Evolutionary conservation across 148 eudicot species (phyloP).

Genomic region (Rhododendron vialii): DNA sequence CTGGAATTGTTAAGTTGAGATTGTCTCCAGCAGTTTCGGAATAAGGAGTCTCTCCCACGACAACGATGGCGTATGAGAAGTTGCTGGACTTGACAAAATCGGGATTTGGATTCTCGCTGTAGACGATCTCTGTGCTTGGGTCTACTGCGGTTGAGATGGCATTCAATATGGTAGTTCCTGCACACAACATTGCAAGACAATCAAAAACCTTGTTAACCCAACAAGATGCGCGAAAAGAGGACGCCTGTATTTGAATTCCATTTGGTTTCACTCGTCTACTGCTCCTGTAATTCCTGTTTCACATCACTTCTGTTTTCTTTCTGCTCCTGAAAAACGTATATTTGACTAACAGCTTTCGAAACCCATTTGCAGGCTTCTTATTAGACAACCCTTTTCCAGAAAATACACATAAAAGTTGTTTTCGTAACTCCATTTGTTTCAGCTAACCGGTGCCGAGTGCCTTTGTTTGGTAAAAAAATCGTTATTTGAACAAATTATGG

Average conservation of each 20-base stretch:
- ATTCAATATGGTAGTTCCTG: slow-evolving; percentile 20
- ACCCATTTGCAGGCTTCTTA: too few species aligned
- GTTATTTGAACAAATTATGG: neutral
- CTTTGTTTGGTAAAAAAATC: neutral
- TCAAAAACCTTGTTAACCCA: neutral
- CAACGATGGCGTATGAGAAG: slow-evolving; percentile 19
- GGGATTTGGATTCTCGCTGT: slow-evolving; percentile 3
- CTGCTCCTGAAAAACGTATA: too few species aligned
- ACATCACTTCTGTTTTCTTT: neutral
- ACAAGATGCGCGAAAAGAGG: neutral
- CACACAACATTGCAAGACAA: neutral
- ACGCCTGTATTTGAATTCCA: neutral
- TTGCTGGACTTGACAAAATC: slow-evolving; percentile 9
- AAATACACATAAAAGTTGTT: neutral
- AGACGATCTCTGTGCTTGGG: slow-evolving; percentile 10
- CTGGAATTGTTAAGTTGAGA: slow-evolving; percentile 16
- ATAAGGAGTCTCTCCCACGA: slow-evolving; percentile 21
- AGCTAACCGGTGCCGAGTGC: neutral
- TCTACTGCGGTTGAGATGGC: slow-evolving; percentile 17
- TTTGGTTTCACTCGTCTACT: neutral
- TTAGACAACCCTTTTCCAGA: neutral
- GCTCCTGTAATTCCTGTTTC: neutral
- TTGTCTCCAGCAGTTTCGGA: slow-evolving; percentile 25
- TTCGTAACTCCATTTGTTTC: neutral
- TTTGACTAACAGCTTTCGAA: too few species aligned